phyloP scores from a whole-genome alignment of 305 asterid genomes.

The Striga hermonthica region DNA sequence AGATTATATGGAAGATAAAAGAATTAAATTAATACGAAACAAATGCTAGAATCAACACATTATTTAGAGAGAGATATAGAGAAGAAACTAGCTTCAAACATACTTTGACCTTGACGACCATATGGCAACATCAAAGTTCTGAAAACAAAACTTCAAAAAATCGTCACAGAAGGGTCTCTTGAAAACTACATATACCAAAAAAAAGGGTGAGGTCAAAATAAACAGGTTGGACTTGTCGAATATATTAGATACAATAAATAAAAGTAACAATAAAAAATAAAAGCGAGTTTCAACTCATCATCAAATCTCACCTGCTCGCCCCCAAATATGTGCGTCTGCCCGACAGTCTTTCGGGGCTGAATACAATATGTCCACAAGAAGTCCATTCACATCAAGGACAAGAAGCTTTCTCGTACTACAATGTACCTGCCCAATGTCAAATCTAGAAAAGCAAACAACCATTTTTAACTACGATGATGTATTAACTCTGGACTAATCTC shows the following conservation, averaged over 20 bases:
- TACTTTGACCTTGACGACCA: conserved; percentile 97
- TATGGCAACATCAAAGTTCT: conserved; percentile 78
- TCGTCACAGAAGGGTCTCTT: conserved; percentile 85
- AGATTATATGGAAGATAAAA: neutral
- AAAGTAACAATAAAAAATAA: neutral
- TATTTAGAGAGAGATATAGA: neutral
- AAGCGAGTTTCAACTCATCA: conserved; percentile 1
- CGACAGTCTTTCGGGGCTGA: too few relatives aligned
- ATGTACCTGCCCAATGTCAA: too few relatives aligned
- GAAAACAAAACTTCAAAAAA: conserved; percentile 63
- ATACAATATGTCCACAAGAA: too few relatives aligned
- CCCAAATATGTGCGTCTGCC: conserved; percentile 45
- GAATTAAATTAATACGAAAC: too few relatives aligned
- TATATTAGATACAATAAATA: neutral
- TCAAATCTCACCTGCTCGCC: conserved; percentile 73
- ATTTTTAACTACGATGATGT: too few relatives aligned
- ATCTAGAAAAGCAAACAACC: too few relatives aligned
- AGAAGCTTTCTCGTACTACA: too few relatives aligned
- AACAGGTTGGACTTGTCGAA: conserved; percentile 5
- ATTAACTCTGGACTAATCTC: too few relatives aligned
- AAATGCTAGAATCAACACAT: neutral
- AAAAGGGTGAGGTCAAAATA: conserved; percentile 27
- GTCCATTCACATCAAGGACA: too few relatives aligned
- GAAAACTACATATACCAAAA: conserved; percentile 56
- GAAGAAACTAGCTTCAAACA: neutral